Evolutionary conservation across 202 grass and related monocot species (phyloP), one percentile per base, ranked within the genome.

Genomic region (Panicum hallii): DNA sequence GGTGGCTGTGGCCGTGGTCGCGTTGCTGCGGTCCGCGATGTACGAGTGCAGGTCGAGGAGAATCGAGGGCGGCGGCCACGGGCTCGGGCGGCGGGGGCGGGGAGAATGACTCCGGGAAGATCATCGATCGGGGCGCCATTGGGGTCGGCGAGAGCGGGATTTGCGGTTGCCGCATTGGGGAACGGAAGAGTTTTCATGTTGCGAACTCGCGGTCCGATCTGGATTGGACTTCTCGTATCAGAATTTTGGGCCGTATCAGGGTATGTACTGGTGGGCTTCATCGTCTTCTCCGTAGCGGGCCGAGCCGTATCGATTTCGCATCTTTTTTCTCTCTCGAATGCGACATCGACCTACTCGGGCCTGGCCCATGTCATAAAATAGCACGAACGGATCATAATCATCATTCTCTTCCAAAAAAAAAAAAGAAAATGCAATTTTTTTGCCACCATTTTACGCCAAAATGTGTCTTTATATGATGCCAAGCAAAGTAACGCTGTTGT

Each of bases 401-500:
- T 38, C 36, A 38, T 38, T 38, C 36, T 38, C 36, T 45, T 69
- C 10, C 9, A 34, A 34, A 4, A 32, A 34, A 34, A 4, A 32
- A 38, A 22, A 69, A 43, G 65, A 23, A 49, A 52, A 34, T 36
- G 41, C 14, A 19, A 58, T 6, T 16, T 77, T 77, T 4, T 61
- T 45, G 54, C 38, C 13, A 9, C n/a, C 61, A 77, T 0, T 15
- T 77, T 2, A 60, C 74, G n/a, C n/a, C 20, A 45, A 5, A 9
- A 61, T 60, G 11, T 17, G 1, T 26, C 53, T 58, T 76, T 60
- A 58, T 76, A 57, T 16, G 61, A 4, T 61, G 38, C 3, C 11
- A 77, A 61, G 54, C 55, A 61, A 77, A 77, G 74, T 28, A 6
- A 6, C 15, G 50, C 63, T 6, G 42, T 70, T 77, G 62, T 53